These are phyloP conservation scores for Venturia nashicola DNA, from an alignment of 2,329 filamentous ascomycete species.

Conservation along the genomic window DNA sequence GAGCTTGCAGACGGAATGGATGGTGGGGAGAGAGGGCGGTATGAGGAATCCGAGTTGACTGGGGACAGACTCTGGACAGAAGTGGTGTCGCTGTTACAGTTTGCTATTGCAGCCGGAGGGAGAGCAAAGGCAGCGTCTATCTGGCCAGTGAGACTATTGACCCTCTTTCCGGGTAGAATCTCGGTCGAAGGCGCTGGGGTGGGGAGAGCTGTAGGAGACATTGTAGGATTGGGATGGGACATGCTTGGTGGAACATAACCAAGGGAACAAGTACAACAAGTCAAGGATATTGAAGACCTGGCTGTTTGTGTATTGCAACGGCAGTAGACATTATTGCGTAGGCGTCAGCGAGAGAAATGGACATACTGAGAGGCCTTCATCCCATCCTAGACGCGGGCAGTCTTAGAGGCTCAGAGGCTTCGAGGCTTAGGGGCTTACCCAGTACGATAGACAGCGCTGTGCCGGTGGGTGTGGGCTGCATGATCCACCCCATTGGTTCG, in stretches of 20 bases:
- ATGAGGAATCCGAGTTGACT: conserved; percentile 10
- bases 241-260: neutral
- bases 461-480: too few species aligned
- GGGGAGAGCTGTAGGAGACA: conserved; percentile 3
- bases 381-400: too few species aligned
- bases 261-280: neutral
- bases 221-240: neutral
- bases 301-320: neutral
- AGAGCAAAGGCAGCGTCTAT: conserved; percentile 8
- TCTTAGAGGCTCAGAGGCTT: too few species aligned
- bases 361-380: too few species aligned
- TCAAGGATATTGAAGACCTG: neutral
- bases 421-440: too few species aligned
- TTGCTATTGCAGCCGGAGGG: conserved; percentile 9
- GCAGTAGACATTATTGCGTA: neutral
- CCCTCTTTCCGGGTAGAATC: conserved; percentile 5
- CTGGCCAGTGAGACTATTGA: neutral
- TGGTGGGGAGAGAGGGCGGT: conserved; percentile 3
- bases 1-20: conserved; percentile 1
- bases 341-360: neutral
- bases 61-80: conserved; percentile 1
- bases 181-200: conserved; percentile 10
- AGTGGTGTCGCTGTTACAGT: neutral
- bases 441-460: too few species aligned
- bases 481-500: too few species aligned